Conservation (phyloP, 2,329 filamentous ascomycete genomes). For the Didymellaceae sp. region DNA sequence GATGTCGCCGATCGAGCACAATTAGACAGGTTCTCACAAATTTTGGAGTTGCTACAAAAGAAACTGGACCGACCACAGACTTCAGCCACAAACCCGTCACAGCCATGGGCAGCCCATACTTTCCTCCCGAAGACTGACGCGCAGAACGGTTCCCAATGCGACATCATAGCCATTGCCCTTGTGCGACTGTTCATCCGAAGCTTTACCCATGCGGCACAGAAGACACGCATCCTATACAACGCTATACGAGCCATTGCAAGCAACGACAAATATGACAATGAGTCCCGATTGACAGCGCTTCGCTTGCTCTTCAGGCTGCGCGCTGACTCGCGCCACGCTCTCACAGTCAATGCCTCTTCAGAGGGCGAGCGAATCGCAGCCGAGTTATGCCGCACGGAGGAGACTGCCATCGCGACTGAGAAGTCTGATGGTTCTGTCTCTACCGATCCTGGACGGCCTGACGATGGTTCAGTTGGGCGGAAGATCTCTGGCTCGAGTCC, state of each 20-base stretch:
- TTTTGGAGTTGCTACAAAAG: conserved; percentile 52
- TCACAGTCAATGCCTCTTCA: conserved; percentile 73
- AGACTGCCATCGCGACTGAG: conserved; percentile 56
- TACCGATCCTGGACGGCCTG: conserved; percentile 31
- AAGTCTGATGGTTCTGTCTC: conserved; percentile 49
- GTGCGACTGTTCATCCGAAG: conserved; percentile 78
- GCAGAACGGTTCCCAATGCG: conserved; percentile 61
- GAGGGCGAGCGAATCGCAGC: conserved; percentile 77
- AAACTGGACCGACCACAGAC: conserved; percentile 34
- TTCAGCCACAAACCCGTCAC: conserved; percentile 23
- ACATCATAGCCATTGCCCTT: conserved; percentile 74
- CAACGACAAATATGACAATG: conserved; percentile 40
- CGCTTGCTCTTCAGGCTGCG: conserved; percentile 75
- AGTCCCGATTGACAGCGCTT: conserved; percentile 48
- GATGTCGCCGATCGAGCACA: conserved; percentile 68
- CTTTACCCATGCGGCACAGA: conserved; percentile 69
- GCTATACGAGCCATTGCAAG: conserved; percentile 44
- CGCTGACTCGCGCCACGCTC: conserved; percentile 78
- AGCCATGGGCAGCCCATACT: conserved; percentile 26
- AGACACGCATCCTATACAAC: conserved; percentile 60
- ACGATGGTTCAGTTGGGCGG: conserved; percentile 40
- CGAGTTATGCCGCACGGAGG: conserved; percentile 69
- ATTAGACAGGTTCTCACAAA: conserved; percentile 62
- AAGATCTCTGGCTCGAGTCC: conserved; percentile 40
- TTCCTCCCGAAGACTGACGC: conserved; percentile 23